Evolutionary conservation across 129 eudicot genomes (phyloP), one percentile per base, ranked within the genome.

Genomic region (Solidago caesia): DNA sequence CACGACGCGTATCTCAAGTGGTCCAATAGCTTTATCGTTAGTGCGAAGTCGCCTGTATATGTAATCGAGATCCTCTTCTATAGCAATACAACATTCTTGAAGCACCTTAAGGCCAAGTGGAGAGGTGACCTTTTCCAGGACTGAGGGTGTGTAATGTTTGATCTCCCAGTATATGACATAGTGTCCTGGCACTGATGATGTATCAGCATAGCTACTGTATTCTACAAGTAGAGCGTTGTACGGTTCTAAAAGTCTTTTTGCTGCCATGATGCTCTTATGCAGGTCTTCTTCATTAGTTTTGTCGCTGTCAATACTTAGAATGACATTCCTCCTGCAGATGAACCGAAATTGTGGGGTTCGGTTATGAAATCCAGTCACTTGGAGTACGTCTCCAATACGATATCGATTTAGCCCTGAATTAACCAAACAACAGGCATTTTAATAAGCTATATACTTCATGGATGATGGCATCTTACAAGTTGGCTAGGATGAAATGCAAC

Each of bases 361-460:
- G 73, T 92, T 89, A 75, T 92, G 87, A 81, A 82, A 89, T 80
- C 98, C 98, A 55, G 90, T 84, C 63, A 92, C 98, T 79, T 84
- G 96, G 59, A 92, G 98, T 80, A 92, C 98, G 67, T 92, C 98
- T 26, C 98, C 98, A 16, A 92, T 84, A 15, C 96, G 87, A 64
- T 92, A 92, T 43, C 98, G 79, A 64, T 89, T 77, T 33, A 92
- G 79, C 52, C 98, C 98, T 92, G 85, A 26, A 61, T n/a, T 14
- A n/a, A 44, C 13, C 55, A 46, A 33, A 44, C 49, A 8, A 74
- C 27, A 71, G n/a, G 9, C 16, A 49, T 64, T 49, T 63, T 27
- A 71, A 60, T 53, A 69, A 71, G 72, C 49, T 63, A 44, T 44
- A 70, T 16, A 63, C 64, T 42, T 64, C 49, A 75, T 74, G 13